These are phyloP conservation scores for Nicotiana attenuata DNA, from an alignment of 257 asterid genomes.

Conservation along the genomic window DNA sequence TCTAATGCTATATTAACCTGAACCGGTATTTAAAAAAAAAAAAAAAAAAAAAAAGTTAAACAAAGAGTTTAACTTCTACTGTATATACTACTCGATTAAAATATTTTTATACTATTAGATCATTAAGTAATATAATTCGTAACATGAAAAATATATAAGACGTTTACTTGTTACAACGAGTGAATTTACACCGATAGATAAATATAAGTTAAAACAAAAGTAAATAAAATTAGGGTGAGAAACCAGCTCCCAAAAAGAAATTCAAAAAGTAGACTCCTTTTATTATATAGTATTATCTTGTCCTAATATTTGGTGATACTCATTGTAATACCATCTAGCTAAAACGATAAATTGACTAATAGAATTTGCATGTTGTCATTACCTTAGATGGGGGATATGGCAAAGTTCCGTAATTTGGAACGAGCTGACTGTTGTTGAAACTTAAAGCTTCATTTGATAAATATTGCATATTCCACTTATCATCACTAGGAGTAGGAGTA, in stretches of 20 bases:
- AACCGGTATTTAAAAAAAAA: background rate
- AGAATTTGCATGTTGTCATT: background rate
- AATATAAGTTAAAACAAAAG: background rate
- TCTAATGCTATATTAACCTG: conserved; percentile 88
- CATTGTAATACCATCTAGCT: background rate
- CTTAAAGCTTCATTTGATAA: conserved; percentile 63
- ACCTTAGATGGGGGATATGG: conserved; percentile 83
- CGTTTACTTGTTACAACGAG: background rate
- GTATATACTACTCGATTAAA: background rate
- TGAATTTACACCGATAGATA: too few species aligned
- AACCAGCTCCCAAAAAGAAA: background rate
- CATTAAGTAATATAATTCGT: too few species aligned
- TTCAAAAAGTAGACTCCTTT: background rate
- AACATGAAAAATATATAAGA: background rate
- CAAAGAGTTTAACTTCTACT: background rate
- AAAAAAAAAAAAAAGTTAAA: background rate
- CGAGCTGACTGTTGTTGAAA: conserved; percentile 23
- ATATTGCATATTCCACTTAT: conserved; percentile 63
- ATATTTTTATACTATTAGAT: too few species aligned
- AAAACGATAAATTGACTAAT: too few species aligned
- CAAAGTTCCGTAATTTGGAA: conserved; percentile 29
- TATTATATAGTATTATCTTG: too few species aligned
- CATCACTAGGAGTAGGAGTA: conserved; percentile 31
- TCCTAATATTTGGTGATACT: background rate
- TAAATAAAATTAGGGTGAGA: background rate